phyloP scores from a whole-genome alignment of 805 yeast genomes.

The Wickerhamiella allomyrinae region DNA sequence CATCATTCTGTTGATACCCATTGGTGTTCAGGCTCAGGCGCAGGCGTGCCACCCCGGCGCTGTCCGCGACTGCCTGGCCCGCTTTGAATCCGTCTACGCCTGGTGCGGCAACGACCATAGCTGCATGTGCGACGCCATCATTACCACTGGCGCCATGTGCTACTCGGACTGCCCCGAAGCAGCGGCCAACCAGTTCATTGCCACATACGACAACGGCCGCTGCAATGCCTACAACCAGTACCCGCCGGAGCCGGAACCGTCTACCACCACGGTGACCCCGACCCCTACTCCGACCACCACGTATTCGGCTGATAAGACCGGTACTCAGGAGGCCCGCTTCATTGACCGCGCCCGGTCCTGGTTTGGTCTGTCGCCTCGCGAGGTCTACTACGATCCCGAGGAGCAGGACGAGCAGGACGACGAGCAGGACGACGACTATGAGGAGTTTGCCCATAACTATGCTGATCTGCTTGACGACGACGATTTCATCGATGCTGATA shows the following conservation, averaged over 20 bases:
- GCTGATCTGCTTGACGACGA: no score
- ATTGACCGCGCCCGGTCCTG: background rate
- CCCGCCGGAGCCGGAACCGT: background rate
- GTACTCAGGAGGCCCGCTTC: background rate
- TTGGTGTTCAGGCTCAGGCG: constrained; percentile 2
- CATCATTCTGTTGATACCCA: no score
- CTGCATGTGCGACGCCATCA: constrained; percentile 14
- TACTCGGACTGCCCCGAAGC: constrained; percentile 15
- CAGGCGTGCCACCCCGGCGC: constrained; percentile 9
- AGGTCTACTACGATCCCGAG: no score
- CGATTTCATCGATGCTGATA: no score
- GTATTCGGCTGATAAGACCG: background rate
- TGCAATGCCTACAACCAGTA: constrained; percentile 6
- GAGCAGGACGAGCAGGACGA: background rate
- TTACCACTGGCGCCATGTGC: constrained; percentile 14
- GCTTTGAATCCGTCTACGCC: constrained; percentile 9
- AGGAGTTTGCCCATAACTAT: no score
- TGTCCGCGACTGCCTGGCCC: constrained; percentile 9
- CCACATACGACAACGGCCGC: constrained; percentile 9
- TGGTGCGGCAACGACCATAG: constrained; percentile 11
- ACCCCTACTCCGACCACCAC: background rate
- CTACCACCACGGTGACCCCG: background rate
- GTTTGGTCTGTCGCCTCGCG: background rate
- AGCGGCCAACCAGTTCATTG: constrained; percentile 10
- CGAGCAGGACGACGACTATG: background rate